phyloP scores from a whole-genome alignment of 768 basidiomycete species.

The Leccinum obscurum region DNA sequence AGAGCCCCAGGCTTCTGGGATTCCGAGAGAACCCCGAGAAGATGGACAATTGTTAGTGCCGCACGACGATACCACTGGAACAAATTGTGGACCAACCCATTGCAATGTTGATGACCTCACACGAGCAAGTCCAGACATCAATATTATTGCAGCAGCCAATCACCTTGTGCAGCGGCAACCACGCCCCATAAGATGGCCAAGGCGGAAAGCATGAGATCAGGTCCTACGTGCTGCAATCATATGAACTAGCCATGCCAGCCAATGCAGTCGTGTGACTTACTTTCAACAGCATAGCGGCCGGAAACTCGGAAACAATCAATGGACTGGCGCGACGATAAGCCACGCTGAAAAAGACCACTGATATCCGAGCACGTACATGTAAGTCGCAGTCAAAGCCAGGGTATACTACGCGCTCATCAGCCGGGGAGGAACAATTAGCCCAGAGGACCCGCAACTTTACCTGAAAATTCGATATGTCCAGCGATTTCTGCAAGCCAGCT shows the following conservation, averaged over 20 bases:
- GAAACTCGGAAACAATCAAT: neutral
- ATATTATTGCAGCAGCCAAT: neutral
- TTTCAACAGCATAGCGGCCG: neutral
- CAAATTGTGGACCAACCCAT: neutral
- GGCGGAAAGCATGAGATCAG: neutral
- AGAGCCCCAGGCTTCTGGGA: no score
- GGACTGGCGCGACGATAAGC: neutral
- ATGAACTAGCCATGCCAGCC: neutral
- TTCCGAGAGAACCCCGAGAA: no score
- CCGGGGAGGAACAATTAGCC: neutral
- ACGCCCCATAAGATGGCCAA: neutral
- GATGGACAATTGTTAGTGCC: no score
- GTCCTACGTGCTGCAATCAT: neutral
- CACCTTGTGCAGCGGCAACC: neutral
- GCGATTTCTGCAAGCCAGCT: neutral
- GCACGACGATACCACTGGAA: no score
- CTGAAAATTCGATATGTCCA: neutral
- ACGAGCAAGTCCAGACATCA: neutral
- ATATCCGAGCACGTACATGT: neutral
- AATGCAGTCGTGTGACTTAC: neutral
- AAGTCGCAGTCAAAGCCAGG: neutral
- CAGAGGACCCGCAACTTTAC: neutral
- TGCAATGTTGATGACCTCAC: neutral
- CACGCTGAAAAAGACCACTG: neutral
- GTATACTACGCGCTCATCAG: neutral